phyloP scores from a whole-genome alignment of 2,329 filamentous ascomycete species.

The Pseudonectria foliicola region DNA sequence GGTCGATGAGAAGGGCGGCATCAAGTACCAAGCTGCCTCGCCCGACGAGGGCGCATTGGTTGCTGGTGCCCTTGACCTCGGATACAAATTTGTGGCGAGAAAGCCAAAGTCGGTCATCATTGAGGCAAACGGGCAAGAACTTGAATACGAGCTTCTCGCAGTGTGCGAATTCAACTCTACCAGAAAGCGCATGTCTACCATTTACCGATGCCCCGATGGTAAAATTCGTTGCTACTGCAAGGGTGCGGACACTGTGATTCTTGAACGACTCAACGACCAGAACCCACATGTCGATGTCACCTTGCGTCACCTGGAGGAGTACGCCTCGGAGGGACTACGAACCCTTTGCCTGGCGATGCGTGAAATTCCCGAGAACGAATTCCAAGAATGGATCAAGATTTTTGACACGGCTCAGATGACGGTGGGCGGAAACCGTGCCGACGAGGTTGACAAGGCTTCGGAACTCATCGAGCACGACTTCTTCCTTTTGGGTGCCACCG shows the following conservation, averaged over 20 bases:
- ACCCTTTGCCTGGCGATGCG: constrained; percentile 94
- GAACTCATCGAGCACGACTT: constrained; percentile 94
- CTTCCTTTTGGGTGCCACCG: constrained; percentile 85
- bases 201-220: constrained; percentile 93
- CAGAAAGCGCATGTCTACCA: constrained; percentile 94
- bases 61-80: constrained; percentile 76
- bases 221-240: constrained; percentile 93
- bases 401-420: constrained; percentile 86
- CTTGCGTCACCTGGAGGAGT: constrained; percentile 92
- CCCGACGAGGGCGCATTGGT: constrained; percentile 97
- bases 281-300: constrained; percentile 88
- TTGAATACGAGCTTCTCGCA: constrained; percentile 83
- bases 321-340: constrained; percentile 89
- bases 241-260: constrained; percentile 93
- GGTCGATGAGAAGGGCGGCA: constrained; percentile 67
- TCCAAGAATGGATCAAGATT: constrained; percentile 75
- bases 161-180: constrained; percentile 98
- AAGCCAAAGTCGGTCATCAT: constrained; percentile 87
- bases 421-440: constrained; percentile 82
- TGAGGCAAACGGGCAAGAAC: constrained; percentile 61
- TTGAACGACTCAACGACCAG: constrained; percentile 77
- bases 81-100: constrained; percentile 84
- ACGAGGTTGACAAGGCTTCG: constrained; percentile 93
- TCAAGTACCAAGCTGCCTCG: constrained; percentile 97
- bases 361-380: constrained; percentile 85